These are phyloP conservation scores for Erysimum cheiranthoides DNA, from an alignment of 345 rosid genomes.

Conservation along the genomic window DNA sequence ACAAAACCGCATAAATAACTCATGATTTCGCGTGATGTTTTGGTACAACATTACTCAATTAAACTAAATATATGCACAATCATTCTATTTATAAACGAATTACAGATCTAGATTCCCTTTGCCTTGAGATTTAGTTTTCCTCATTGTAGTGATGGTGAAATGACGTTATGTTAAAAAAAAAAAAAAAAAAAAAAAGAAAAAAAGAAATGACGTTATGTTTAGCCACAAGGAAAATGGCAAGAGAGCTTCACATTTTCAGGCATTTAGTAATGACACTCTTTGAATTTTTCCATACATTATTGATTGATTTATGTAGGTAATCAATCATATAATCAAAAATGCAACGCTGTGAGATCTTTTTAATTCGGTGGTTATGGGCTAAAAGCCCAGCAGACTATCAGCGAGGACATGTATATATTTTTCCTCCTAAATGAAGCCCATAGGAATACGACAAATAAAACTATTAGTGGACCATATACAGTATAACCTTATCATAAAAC, in stretches of 20 bases:
- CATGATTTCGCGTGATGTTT: neutral
- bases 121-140: constrained; percentile 21
- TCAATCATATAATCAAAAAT: neutral
- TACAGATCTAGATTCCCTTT: constrained; percentile 24
- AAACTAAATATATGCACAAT: neutral
- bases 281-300: constrained; percentile 18
- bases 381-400: neutral
- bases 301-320: constrained; percentile 28
- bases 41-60: neutral
- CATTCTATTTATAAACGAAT: constrained; percentile 13
- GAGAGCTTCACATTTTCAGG: constrained; percentile 2
- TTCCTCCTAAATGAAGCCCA: neutral
- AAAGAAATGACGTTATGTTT: constrained; percentile 32
- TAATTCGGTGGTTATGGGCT: neutral
- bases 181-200: too few relatives aligned
- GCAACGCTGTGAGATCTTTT: neutral
- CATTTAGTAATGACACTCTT: constrained; percentile 8
- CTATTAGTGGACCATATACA: neutral
- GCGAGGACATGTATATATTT: neutral
- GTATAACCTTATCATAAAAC: neutral
- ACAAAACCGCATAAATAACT: constrained; percentile 14
- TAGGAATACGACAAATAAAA: neutral
- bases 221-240: constrained; percentile 8
- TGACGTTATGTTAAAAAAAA: constrained; percentile 30
- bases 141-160: constrained; percentile 24